Base-by-base conservation (phyloP, 1,284 basidiomycete species). In the Polyporus tsugae region DNA sequence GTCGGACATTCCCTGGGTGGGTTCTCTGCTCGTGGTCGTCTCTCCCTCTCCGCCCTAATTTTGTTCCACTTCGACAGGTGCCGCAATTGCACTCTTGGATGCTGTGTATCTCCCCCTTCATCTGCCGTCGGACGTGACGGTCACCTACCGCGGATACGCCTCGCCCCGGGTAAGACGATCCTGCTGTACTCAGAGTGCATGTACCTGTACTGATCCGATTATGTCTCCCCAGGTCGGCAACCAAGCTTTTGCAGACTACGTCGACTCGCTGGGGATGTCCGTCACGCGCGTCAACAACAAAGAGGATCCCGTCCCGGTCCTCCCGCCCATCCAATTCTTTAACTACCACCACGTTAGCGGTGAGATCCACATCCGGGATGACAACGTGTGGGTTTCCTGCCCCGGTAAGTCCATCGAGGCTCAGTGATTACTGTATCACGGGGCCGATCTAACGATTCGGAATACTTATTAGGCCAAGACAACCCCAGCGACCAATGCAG, bases 261-360 rank as follows among this genome's bases (percentile, higher is more conserved):
- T 91, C n/a, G 88, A 91, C 72, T 74, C 85, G 42, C 75, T 65
- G 63, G 72, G 64, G 39, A 67, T 68, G 1, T 89, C 88, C 63
- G 59, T 77, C 33, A 76, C 71, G 35, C 77, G 74, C 61, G 73
- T 78, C 71, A 76, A 74, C 69, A 77, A 78, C 70, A 68, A 72
- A 62, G 68, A 75, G 42, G 78, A 78, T 55, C 70, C 70, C 1
- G 64, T 78, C 7, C 77, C 78, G 0, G 71, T 75, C 55, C 44
- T 74, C 17, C 66, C 70, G 55, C 86, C 85, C 7, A 55, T 55
- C 6, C 63, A 39, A 75, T 67, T 89, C 49, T 68, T 89, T 44
- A 88, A 83, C 3, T 91, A 79, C 77, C 80, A 81, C 17, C 90
- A 91, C 70, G 81, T 86, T 0, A 78, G 81, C 0, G 89, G 88